A percentile compares a stretch with the other conserved stretches of the same genome.
These are phyloP conservation scores for Musa beccarii DNA, from an alignment of 176 grass and related monocot genomes.

Conservation along the genomic window DNA sequence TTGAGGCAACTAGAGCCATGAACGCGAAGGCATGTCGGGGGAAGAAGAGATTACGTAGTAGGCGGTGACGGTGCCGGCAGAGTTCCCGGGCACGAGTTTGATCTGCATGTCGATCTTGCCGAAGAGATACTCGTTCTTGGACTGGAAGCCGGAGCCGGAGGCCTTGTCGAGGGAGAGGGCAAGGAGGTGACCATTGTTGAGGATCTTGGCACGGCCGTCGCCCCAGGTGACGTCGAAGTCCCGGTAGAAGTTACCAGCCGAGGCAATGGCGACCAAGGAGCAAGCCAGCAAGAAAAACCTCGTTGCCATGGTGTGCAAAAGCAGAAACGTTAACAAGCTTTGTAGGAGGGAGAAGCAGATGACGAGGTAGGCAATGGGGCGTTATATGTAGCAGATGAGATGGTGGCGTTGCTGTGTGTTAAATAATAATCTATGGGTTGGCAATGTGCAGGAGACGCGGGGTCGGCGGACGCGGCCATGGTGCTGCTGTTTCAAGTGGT, in stretches of 20 bases:
- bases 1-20: too few relatives aligned
- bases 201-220: conserved; percentile 41
- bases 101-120: conserved; percentile 72
- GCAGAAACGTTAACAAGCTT: too few relatives aligned
- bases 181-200: conserved; percentile 28
- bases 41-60: conserved; percentile 43
- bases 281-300: background rate
- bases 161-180: conserved; percentile 50
- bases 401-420: background rate
- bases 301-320: too few relatives aligned
- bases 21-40: too few relatives aligned
- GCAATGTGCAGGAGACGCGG: too few relatives aligned
- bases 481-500: background rate
- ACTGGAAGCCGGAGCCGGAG: conserved; percentile 54
- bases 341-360: background rate
- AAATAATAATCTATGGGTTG: background rate
- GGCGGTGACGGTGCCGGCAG: conserved; percentile 79
- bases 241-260: conserved; percentile 41
- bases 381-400: background rate
- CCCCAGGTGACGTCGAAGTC: conserved; percentile 66
- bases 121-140: conserved; percentile 52
- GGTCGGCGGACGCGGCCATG: background rate
- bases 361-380: background rate
- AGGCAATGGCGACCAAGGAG: conserved; percentile 11
- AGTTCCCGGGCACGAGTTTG: conserved; percentile 58